A percentile compares a stretch with the other conserved stretches of the same genome.
phyloP scores from a whole-genome alignment of 768 basidiomycete genomes.

The Mycena floridula region DNA sequence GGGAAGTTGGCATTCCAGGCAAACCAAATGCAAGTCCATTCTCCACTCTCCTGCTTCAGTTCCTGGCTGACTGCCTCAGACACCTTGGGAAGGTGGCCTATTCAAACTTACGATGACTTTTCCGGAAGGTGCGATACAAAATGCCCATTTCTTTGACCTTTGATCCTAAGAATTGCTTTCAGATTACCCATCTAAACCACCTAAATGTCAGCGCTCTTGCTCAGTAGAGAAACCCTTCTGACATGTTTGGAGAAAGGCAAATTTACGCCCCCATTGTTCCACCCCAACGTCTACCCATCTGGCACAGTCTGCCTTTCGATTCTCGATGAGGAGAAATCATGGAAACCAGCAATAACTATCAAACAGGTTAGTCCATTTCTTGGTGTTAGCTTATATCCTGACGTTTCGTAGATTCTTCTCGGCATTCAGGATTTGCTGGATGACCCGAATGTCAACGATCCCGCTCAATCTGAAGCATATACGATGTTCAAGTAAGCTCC shows the following conservation, averaged over 20 bases:
- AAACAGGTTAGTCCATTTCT: slow-evolving; percentile 65
- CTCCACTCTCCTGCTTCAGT: slow-evolving; percentile 6
- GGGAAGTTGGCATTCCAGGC: slow-evolving; percentile 99
- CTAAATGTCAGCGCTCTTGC: slow-evolving; percentile 63
- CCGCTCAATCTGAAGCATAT: slow-evolving; percentile 97
- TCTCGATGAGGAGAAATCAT: slow-evolving; percentile 96
- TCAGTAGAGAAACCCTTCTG: neutral
- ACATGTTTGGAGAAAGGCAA: slow-evolving; percentile 56
- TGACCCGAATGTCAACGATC: slow-evolving; percentile 95
- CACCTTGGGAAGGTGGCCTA: slow-evolving; percentile 94
- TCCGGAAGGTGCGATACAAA: slow-evolving; percentile 72
- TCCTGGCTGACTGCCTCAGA: slow-evolving; percentile 42
- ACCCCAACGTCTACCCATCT: slow-evolving; percentile 98
- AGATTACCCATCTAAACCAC: slow-evolving; percentile 96
- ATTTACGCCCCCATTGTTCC: slow-evolving; percentile 93
- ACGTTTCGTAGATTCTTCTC: slow-evolving; percentile 66
- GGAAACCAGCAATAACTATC: slow-evolving; percentile 99
- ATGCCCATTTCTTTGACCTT: slow-evolving; percentile 2
- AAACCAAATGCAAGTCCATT: slow-evolving; percentile 66
- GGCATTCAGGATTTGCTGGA: slow-evolving; percentile 95
- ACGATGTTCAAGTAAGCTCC: slow-evolving; percentile 91
- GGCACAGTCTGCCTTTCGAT: slow-evolving; percentile 98
- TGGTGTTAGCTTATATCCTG: slow-evolving; percentile 1
- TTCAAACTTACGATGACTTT: slow-evolving; percentile 93
- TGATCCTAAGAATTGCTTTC: slow-evolving; percentile 7